Evolutionary conservation across 2,329 filamentous ascomycete genomes (phyloP).

Genomic region (Camillea tinctor): DNA sequence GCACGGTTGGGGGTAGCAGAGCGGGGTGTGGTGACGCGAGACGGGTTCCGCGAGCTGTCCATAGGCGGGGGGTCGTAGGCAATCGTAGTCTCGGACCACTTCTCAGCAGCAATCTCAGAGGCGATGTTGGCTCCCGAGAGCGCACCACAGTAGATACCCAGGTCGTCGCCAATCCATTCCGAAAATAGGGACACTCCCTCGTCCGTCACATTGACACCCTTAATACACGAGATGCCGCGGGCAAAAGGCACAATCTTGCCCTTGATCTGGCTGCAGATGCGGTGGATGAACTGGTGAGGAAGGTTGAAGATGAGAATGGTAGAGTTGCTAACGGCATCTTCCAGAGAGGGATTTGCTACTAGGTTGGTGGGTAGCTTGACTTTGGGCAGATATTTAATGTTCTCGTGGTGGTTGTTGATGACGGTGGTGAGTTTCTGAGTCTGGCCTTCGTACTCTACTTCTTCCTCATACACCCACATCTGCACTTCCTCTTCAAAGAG

Average conservation of each 20-base stretch:
- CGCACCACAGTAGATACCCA: conserved; percentile 95
- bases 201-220: conserved; percentile 90
- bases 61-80: conserved; percentile 91
- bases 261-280: conserved; percentile 78
- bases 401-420: conserved; percentile 93
- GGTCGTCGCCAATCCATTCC: conserved; percentile 85
- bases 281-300: conserved; percentile 91
- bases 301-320: conserved; percentile 95
- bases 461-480: conserved; percentile 99
- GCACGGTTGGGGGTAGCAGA: conserved; percentile 48
- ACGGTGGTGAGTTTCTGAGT: conserved; percentile 85
- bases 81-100: conserved; percentile 95
- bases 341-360: conserved; percentile 76
- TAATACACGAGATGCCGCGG: conserved; percentile 94
- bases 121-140: conserved; percentile 96
- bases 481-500: conserved; percentile 87
- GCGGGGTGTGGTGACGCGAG: conserved; percentile 50
- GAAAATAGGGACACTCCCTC: conserved; percentile 87
- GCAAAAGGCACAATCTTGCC: conserved; percentile 91
- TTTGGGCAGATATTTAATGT: conserved; percentile 95
- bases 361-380: conserved; percentile 81
- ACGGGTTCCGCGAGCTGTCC: conserved; percentile 73
- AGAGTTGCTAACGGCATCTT: conserved; percentile 77
- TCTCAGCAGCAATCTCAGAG: conserved; percentile 89
- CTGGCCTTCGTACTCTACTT: conserved; percentile 66